These are phyloP conservation scores for Physcomitrellopsis africana DNA, from an alignment of 225 moss, liverwort and hornwort species.

Conservation along the genomic window DNA sequence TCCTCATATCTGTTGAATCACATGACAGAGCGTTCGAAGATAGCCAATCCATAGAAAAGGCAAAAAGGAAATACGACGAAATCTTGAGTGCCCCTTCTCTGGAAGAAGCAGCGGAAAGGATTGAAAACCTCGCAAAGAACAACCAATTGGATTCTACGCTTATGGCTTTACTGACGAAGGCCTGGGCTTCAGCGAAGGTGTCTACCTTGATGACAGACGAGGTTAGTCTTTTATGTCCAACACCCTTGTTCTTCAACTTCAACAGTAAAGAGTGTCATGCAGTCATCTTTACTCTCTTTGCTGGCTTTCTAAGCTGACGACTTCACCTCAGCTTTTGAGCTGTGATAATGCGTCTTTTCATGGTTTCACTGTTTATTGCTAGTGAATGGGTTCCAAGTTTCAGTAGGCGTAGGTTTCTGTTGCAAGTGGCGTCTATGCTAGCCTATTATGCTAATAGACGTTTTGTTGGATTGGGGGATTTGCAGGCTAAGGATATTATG, in stretches of 20 bases:
- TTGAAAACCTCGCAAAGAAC: constrained; percentile 81
- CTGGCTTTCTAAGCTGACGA: not conserved
- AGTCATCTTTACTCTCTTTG: not conserved
- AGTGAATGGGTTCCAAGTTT: no score
- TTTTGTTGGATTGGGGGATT: not conserved
- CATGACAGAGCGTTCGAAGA: constrained; percentile 73
- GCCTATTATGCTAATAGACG: not conserved
- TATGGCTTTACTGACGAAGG: constrained; percentile 97
- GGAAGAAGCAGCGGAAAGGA: constrained; percentile 83
- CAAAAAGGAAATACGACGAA: constrained; percentile 83
- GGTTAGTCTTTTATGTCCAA: constrained; percentile 38
- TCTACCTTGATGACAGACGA: constrained; percentile 97
- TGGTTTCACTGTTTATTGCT: not conserved
- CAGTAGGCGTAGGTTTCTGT: no score
- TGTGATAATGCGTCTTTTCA: not conserved
- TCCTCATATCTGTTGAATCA: constrained; percentile 72
- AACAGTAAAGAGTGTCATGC: not conserved
- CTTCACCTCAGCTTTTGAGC: not conserved
- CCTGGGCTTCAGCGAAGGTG: constrained; percentile 96
- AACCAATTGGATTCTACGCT: constrained; percentile 89
- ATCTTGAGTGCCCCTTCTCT: constrained; percentile 82
- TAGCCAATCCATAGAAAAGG: constrained; percentile 47
- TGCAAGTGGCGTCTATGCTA: no score
- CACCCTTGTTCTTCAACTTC: not conserved
- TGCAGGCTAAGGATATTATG: constrained; percentile 96